These are phyloP conservation scores for Leccinum imitatum DNA, from an alignment of 768 basidiomycete genomes.

Conservation along the genomic window DNA sequence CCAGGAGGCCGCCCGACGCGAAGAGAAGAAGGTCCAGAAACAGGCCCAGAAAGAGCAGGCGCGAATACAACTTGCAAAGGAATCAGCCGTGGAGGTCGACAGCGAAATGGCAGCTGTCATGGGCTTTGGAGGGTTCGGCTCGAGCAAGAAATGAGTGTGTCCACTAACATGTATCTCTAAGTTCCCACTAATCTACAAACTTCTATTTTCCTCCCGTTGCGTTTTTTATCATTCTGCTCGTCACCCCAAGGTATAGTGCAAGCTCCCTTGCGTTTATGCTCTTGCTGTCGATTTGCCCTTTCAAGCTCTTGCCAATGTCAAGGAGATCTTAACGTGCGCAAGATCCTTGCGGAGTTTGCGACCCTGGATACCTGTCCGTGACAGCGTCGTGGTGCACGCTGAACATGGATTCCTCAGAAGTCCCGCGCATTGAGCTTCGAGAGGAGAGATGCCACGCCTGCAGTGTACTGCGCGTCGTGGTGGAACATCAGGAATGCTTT, in stretches of 20 bases:
- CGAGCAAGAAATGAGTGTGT: slow-evolving; percentile 65
- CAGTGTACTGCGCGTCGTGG: slow-evolving; percentile 78
- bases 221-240: background rate
- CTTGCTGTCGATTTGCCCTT: background rate
- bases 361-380: slow-evolving; percentile 92
- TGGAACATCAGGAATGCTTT: slow-evolving; percentile 95
- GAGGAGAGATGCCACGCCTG: slow-evolving; percentile 78
- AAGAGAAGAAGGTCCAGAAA: slow-evolving; percentile 75
- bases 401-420: slow-evolving; percentile 79
- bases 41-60: slow-evolving; percentile 75
- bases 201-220: background rate
- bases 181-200: slow-evolving; percentile 5
- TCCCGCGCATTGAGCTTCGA: slow-evolving; percentile 97
- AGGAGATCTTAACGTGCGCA: slow-evolving; percentile 70
- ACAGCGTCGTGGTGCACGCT: slow-evolving; percentile 89
- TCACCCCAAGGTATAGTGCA: slow-evolving; percentile 25
- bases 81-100: slow-evolving; percentile 46
- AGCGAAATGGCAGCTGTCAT: slow-evolving; percentile 77
- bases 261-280: background rate
- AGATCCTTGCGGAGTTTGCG: slow-evolving; percentile 91
- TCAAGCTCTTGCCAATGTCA: background rate
- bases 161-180: slow-evolving; percentile 18
- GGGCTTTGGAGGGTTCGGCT: slow-evolving; percentile 91
- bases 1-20: slow-evolving; percentile 64
- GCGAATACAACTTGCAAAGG: slow-evolving; percentile 62